Percentiles rank a stretch among this genome's conserved stretches.
phyloP scores from a whole-genome alignment of 345 rosid genomes.

The Draba incana region DNA sequence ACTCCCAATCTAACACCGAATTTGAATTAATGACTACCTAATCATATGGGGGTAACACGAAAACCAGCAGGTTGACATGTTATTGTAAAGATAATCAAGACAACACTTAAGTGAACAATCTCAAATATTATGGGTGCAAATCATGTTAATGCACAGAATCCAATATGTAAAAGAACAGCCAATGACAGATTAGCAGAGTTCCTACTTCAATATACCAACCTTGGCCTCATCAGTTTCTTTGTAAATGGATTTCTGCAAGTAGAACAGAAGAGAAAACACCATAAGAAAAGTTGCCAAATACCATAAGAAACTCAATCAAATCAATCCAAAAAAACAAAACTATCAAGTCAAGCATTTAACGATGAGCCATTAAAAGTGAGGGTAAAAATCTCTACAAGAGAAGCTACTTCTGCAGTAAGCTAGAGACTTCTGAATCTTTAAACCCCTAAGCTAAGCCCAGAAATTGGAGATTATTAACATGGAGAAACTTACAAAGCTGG shows the following conservation, averaged over 20 bases:
- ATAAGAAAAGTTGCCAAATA: slow-evolving; percentile 18
- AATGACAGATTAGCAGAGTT: slow-evolving; percentile 6
- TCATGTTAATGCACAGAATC: not conserved
- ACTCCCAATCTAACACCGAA: slow-evolving; percentile 10
- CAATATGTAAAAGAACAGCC: not conserved
- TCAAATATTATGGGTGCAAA: not conserved
- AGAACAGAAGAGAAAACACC: slow-evolving; percentile 24
- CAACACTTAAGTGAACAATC: slow-evolving; percentile 3
- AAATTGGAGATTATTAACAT: too few relatives aligned
- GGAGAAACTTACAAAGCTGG: slow-evolving; percentile 69
- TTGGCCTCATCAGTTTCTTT: slow-evolving; percentile 82
- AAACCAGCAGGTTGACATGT: slow-evolving; percentile 11
- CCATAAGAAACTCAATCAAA: slow-evolving; percentile 11
- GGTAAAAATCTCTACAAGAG: too few relatives aligned
- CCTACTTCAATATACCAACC: slow-evolving; percentile 51
- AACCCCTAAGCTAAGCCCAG: not conserved
- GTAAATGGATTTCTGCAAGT: slow-evolving; percentile 76
- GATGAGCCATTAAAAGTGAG: not conserved
- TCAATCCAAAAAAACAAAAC: not conserved
- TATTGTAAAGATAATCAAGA: not conserved
- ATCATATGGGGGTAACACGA: not conserved
- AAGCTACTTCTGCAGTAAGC: slow-evolving; percentile 6
- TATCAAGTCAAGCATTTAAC: slow-evolving; percentile 11
- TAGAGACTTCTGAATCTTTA: not conserved
- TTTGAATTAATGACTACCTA: slow-evolving; percentile 1